These are phyloP conservation scores for Thozetella sp. DNA, from an alignment of 495 filamentous ascomycete species.

Conservation along the genomic window DNA sequence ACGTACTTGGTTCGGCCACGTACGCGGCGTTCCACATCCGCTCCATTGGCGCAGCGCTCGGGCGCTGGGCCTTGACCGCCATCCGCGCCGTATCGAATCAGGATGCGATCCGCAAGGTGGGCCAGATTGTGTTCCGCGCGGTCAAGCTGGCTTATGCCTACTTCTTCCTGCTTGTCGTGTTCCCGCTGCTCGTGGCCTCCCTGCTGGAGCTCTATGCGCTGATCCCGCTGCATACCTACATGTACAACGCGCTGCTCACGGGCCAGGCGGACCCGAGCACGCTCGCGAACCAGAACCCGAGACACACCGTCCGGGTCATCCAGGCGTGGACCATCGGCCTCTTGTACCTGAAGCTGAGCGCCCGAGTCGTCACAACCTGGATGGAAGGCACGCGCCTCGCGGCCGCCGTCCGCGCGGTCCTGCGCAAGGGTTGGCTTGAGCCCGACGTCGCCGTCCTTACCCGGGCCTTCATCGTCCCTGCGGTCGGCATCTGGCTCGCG, in stretches of 20 bases:
- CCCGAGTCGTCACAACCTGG: constrained; percentile 66
- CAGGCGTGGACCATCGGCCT: constrained; percentile 95
- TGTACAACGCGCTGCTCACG: constrained; percentile 39
- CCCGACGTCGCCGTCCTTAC: constrained; percentile 81
- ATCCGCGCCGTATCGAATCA: constrained; percentile 31
- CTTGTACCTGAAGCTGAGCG: constrained; percentile 86
- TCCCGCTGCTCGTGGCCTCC: constrained; percentile 82
- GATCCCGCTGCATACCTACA: constrained; percentile 85
- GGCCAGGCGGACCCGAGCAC: background rate
- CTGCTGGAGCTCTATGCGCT: constrained; percentile 87
- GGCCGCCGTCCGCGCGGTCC: constrained; percentile 71
- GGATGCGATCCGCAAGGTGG: constrained; percentile 28
- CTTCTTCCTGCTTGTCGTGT: constrained; percentile 66
- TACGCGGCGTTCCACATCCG: constrained; percentile 60
- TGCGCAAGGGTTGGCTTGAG: constrained; percentile 77
- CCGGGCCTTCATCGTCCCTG: constrained; percentile 78
- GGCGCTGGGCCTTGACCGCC: constrained; percentile 18
- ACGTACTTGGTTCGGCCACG: constrained; percentile 66
- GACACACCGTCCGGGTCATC: constrained; percentile 82
- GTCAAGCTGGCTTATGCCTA: constrained; percentile 71
- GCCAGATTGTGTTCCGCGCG: constrained; percentile 19
- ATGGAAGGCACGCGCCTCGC: constrained; percentile 68
- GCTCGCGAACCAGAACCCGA: constrained; percentile 29
- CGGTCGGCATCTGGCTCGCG: constrained; percentile 53
- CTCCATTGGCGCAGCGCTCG: constrained; percentile 39